Base-by-base conservation (phyloP, 2,329 filamentous ascomycete genomes). In the Beauveria asiatica region DNA sequence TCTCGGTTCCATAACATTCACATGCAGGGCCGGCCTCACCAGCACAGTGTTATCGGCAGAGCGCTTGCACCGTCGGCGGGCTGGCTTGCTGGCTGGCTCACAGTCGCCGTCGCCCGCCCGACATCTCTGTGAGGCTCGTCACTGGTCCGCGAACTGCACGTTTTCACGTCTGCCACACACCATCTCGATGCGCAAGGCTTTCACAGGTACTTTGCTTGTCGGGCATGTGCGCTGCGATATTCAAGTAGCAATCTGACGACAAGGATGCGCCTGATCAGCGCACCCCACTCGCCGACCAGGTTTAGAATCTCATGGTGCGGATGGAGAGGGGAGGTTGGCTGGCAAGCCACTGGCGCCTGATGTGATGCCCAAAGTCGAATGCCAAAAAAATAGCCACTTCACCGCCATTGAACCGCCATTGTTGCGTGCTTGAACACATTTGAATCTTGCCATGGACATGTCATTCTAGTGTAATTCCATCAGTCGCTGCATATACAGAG, bases 341-440 rank as follows among this genome's bases (percentile, higher is more conserved):
- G 41, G 53, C 53, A 56, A 46, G 42, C 53, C 53, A 56, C 53
- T 19, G 42, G 42, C 53, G 53, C 53, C 53, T 56, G 42, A 56
- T 37, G 19, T 46, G 41, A 44, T 45, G 42, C 53, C 53, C 53
- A 56, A 56, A 17, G 8, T 7, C 9, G 10, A 19, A 5, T 37
- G 13, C 2, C 2, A 37, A 17, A 21, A 30, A 25, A 17, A 23
- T 16, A 16, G 19, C 23, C 19, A 37, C 11, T 42, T 37, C 53
- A 56, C 53, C 53, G 42, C 53, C 19, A 33, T 30, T 46, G 41
- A 19, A 41, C 19, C 8, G 2, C 16, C 10, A 23, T 25, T 27
- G 33, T n/a, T 42, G 39, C 7, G 39, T 33, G 30, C 30, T 33
- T 33, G 30, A 33, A 33, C 30, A 33, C 4, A 13, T 33, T 33